Evolutionary conservation across 495 filamentous ascomycete species (phyloP).

Genomic region (Penicillium ucsense): DNA sequence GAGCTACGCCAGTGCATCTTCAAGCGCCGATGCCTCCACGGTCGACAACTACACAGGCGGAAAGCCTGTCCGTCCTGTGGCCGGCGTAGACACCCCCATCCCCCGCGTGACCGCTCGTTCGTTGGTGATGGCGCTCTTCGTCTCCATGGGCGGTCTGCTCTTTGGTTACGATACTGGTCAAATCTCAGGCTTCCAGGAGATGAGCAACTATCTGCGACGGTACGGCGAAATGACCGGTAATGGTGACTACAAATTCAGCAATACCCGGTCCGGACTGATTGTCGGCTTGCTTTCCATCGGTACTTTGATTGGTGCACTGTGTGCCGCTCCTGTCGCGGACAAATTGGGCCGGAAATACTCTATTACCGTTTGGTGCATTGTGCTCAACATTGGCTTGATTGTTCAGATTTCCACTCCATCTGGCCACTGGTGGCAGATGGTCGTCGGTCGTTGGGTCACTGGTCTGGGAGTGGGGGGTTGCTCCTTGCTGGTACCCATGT

Average conservation of each 20-base stretch:
- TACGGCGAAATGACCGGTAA: conserved; percentile 29
- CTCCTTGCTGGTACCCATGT: conserved; percentile 63
- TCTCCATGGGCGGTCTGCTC: conserved; percentile 63
- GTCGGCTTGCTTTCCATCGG: conserved; percentile 53
- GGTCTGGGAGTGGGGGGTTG: conserved; percentile 62
- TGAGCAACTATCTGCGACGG: conserved; percentile 39
- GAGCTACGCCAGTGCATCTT: too few species aligned
- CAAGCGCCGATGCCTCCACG: too few species aligned
- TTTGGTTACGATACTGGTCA: conserved; percentile 43
- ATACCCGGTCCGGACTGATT: conserved; percentile 43
- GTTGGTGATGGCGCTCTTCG: conserved; percentile 43
- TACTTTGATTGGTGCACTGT: conserved; percentile 56
- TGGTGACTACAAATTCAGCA: conserved; percentile 33
- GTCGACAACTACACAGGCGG: conserved; percentile 1
- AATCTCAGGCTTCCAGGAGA: conserved; percentile 52
- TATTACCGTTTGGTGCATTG: conserved; percentile 45
- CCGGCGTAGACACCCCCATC: conserved; percentile 29
- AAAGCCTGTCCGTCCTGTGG: conserved; percentile 14
- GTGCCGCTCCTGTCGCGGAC: conserved; percentile 45
- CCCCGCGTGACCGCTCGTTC: conserved; percentile 35
- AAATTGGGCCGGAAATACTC: conserved; percentile 43
- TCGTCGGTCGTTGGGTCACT: conserved; percentile 49
- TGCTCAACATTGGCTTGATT: conserved; percentile 54
- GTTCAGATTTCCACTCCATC: conserved; percentile 52
- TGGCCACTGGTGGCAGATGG: conserved; percentile 43